These are phyloP conservation scores for Penicillium daleae DNA, from an alignment of 495 filamentous ascomycete genomes.

Conservation along the genomic window DNA sequence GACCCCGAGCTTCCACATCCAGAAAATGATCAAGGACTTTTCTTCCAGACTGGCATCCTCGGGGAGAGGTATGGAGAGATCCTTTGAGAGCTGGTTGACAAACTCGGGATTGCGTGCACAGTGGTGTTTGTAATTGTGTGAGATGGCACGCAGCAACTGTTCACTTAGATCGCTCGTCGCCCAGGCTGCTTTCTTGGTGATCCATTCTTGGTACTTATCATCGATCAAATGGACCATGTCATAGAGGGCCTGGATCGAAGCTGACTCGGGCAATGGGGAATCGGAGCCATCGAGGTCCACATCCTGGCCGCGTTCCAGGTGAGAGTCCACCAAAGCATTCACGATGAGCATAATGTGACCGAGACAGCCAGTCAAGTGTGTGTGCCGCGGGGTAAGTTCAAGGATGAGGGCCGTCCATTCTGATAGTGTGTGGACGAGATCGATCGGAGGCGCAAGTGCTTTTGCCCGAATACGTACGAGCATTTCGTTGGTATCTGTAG, in stretches of 20 bases:
- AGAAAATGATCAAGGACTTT: slow-evolving; percentile 49
- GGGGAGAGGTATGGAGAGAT: slow-evolving; percentile 45
- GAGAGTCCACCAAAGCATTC: slow-evolving; percentile 21
- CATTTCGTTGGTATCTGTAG: slow-evolving; percentile 27
- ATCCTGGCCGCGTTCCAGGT: slow-evolving; percentile 24
- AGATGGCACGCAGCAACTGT: slow-evolving; percentile 33
- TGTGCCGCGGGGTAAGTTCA: slow-evolving; percentile 28
- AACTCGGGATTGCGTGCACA: slow-evolving; percentile 29
- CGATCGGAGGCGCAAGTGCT: slow-evolving; percentile 31
- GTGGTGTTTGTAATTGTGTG: slow-evolving; percentile 29
- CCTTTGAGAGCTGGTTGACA: slow-evolving; percentile 35
- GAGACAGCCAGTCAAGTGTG: slow-evolving; percentile 19
- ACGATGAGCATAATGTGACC: slow-evolving; percentile 13
- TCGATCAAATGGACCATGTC: slow-evolving; percentile 34
- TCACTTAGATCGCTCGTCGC: slow-evolving; percentile 43
- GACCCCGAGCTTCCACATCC: slow-evolving; percentile 71
- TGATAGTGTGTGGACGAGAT: slow-evolving; percentile 26
- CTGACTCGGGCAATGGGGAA: slow-evolving; percentile 23
- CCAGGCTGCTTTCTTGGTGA: slow-evolving; percentile 46
- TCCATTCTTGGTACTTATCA: slow-evolving; percentile 38
- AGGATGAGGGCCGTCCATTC: slow-evolving; percentile 33
- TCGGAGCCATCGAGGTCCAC: slow-evolving; percentile 5
- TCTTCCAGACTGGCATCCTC: slow-evolving; percentile 35
- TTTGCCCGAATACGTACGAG: slow-evolving; percentile 36
- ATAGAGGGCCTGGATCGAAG: slow-evolving; percentile 31